Percentiles rank a stretch among this genome's conserved stretches.
Evolutionary conservation across 2,329 filamentous ascomycete genomes (phyloP).

Genomic region (Aspergillus glaucus): DNA sequence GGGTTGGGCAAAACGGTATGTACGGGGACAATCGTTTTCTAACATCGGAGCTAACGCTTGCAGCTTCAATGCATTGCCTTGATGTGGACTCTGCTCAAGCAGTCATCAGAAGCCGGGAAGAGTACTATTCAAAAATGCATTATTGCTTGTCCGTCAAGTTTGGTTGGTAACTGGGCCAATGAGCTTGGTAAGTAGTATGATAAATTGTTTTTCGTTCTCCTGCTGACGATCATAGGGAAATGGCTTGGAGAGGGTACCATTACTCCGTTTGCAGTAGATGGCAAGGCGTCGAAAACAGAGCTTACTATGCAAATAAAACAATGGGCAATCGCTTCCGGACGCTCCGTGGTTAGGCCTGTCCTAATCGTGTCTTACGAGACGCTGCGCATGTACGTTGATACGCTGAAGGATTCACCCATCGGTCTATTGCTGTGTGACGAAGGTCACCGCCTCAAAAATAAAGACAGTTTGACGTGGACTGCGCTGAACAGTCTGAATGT

Average conservation of each 20-base stretch:
- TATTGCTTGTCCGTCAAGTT: constrained; percentile 90
- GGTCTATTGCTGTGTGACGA: constrained; percentile 93
- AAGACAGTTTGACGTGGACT: constrained; percentile 89
- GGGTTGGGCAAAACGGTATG: constrained; percentile 80
- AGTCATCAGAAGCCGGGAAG: constrained; percentile 92
- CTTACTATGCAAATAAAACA: constrained; percentile 83
- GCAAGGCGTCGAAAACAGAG: constrained; percentile 92
- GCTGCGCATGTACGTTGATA: constrained; percentile 80
- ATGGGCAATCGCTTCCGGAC: constrained; percentile 89
- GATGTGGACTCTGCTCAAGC: constrained; percentile 94
- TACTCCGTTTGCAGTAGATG: constrained; percentile 90
- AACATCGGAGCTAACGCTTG: constrained; percentile 14
- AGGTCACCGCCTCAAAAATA: constrained; percentile 93
- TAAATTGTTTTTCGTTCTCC: neutral
- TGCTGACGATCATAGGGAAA: constrained; percentile 52
- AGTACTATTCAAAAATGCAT: constrained; percentile 92
- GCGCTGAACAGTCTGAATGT: constrained; percentile 89
- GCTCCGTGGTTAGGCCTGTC: constrained; percentile 81
- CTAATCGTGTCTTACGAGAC: constrained; percentile 98
- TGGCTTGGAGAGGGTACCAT: constrained; percentile 92
- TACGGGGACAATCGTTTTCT: neutral
- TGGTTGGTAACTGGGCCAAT: constrained; percentile 97
- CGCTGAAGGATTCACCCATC: constrained; percentile 83
- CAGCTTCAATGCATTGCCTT: constrained; percentile 86
- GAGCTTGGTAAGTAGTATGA: constrained; percentile 53